Conservation (phyloP, 1,139 yeast species). For the Saccharomyces pastorianus region DNA sequence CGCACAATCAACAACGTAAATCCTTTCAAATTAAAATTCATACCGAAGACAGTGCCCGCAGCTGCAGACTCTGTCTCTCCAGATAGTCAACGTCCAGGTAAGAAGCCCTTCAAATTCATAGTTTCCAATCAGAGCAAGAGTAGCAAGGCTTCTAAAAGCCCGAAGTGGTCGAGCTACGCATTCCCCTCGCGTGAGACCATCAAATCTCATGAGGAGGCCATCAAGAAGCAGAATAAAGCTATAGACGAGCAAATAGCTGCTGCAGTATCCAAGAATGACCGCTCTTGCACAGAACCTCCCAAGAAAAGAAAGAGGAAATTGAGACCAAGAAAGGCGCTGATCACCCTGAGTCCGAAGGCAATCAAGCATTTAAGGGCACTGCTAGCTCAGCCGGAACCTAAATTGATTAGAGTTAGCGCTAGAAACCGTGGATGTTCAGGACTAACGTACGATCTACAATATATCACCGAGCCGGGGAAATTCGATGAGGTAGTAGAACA, state of each 20-base stretch:
- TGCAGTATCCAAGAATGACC: slow-evolving; percentile 25
- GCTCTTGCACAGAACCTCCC: not conserved
- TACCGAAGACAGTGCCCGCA: not conserved
- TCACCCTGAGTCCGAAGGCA: slow-evolving; percentile 69
- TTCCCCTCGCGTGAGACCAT: slow-evolving; percentile 21
- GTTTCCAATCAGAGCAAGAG: not conserved
- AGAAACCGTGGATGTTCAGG: slow-evolving; percentile 96
- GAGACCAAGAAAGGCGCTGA: slow-evolving; percentile 82
- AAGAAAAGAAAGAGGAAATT: slow-evolving; percentile 53
- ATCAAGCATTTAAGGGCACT: slow-evolving; percentile 59
- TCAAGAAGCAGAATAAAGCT: slow-evolving; percentile 3
- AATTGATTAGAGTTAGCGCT: slow-evolving; percentile 88
- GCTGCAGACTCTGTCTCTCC: not conserved
- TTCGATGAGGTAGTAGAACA: slow-evolving; percentile 90
- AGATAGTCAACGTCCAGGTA: not conserved
- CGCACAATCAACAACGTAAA: not conserved
- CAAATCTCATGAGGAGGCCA: slow-evolving; percentile 12
- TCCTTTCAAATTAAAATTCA: slow-evolving; percentile 7
- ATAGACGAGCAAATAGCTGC: slow-evolving; percentile 27
- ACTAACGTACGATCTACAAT: slow-evolving; percentile 80
- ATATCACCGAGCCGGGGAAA: slow-evolving; percentile 81
- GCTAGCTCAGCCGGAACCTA: slow-evolving; percentile 74
- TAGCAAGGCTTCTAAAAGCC: not conserved
- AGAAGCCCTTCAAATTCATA: not conserved
- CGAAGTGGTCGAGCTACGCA: slow-evolving; percentile 27